Conservation (phyloP, 805 yeast species). For the Zygoascus biomembranicola region DNA sequence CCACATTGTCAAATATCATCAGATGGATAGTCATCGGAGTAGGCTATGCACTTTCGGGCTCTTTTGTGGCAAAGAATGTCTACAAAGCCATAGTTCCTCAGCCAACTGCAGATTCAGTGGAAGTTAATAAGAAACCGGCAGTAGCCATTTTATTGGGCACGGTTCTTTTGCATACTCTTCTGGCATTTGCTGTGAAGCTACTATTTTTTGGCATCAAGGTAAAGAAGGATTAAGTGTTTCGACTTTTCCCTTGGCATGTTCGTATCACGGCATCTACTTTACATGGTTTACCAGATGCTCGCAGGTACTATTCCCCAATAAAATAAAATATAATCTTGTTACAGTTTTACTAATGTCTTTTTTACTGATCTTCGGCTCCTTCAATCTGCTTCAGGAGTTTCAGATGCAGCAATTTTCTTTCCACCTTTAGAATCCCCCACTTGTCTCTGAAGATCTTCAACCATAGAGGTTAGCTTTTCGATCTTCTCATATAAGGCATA, state of each 20-base stretch:
- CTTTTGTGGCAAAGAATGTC: slow-evolving; percentile 39
- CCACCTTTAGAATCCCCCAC: not conserved
- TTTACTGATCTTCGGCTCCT: too few species aligned
- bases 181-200: slow-evolving; percentile 58
- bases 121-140: slow-evolving; percentile 34
- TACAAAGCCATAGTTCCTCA: slow-evolving; percentile 31
- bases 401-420: too few species aligned
- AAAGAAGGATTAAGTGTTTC: not conserved
- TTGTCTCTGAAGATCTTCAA: slow-evolving; percentile 8
- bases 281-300: too few species aligned
- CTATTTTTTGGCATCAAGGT: slow-evolving; percentile 43
- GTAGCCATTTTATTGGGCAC: slow-evolving; percentile 31
- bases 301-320: too few species aligned
- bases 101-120: slow-evolving; percentile 14
- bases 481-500: slow-evolving; percentile 13
- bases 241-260: too few species aligned
- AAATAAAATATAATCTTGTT: too few species aligned
- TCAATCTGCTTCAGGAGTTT: too few species aligned
- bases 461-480: slow-evolving; percentile 13
- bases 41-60: slow-evolving; percentile 57
- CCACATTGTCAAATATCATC: slow-evolving; percentile 35
- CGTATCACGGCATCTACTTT: too few species aligned
- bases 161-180: slow-evolving; percentile 44
- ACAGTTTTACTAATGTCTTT: too few species aligned
- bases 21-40: slow-evolving; percentile 56